Evolutionary conservation across 352 stramenopile species (phyloP), one percentile per base, ranked within the genome.

Genomic region (Pythium rhizo-oryzae): DNA sequence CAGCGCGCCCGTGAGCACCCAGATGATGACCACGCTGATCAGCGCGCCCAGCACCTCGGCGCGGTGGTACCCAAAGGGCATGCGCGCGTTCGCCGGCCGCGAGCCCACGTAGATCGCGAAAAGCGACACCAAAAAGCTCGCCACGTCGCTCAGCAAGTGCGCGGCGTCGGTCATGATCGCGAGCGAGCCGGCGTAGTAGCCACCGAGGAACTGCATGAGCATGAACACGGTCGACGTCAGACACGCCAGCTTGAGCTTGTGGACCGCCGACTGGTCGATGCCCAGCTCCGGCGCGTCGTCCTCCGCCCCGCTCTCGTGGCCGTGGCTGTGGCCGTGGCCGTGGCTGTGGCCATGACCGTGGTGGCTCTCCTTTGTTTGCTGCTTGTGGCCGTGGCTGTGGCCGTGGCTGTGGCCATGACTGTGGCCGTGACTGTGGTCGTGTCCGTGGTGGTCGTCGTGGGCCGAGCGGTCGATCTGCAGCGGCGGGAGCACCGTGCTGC

Each of bases 21-120:
- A 98, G 60, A 99, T 97, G 59, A 94, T 84, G 35, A 97, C 58
- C 61, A 99, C 97, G 56, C 87, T 98, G 47, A 97, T 84, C 5
- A 99, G 70, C 24, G 97, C 98, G 11, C 96, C 97, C 6, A 99
- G 80, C 15, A 98, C 96, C 74, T 99, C 98, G 2, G 94, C 97
- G 51, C 98, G 86, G 64, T 98, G 91, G 62, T 98, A 97, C n/a
- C 98, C 97, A 78, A 97, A 99, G 0, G 96, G 97, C 76, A 97
- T 90, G 25, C 56, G 61, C 9, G 84, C 79, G 2, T 77, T 82
- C 12, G 84, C 77, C 1, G 87, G 76, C 2, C 85, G 74, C 30
- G 86, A 72, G 19, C 75, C 81, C 28, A 92, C 71, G 63, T 91
- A 93, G 71, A 95, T 89, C 59, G 87, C 87, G 58, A 94, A 90